Evolutionary conservation across 192 early-diverging fungal genomes (phyloP).

Genomic region (Radiomyces spectabilis): DNA sequence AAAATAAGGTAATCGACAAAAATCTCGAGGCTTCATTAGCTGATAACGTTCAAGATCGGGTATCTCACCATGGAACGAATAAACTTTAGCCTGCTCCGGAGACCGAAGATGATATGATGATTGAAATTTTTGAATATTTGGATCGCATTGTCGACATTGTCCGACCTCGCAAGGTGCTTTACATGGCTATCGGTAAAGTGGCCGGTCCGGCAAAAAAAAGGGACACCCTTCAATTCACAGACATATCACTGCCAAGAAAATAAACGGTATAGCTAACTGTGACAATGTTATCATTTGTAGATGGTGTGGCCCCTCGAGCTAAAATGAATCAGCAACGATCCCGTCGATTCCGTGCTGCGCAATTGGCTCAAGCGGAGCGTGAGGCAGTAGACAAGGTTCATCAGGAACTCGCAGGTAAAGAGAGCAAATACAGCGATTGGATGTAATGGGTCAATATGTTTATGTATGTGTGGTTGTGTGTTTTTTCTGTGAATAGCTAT

Average conservation of each 20-base stretch:
- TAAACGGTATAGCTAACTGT: too few species aligned
- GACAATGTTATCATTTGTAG: slow-evolving; percentile 18
- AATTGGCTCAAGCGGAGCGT: slow-evolving; percentile 29
- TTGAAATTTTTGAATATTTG: slow-evolving; percentile 93
- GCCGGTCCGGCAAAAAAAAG: background rate
- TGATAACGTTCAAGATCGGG: too few species aligned
- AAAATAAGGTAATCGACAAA: slow-evolving; percentile 44
- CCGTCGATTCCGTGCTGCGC: slow-evolving; percentile 91
- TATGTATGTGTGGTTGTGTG: background rate
- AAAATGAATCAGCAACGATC: slow-evolving; percentile 99
- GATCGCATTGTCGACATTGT: slow-evolving; percentile 92
- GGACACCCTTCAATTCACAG: too few species aligned
- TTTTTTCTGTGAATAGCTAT: slow-evolving; percentile 35
- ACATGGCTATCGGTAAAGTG: slow-evolving; percentile 95
- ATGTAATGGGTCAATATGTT: background rate
- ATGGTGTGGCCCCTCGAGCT: slow-evolving; percentile 97
- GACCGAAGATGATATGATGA: slow-evolving; percentile 91
- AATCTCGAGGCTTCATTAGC: background rate
- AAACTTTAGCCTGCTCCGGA: slow-evolving; percentile 60
- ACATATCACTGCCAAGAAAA: too few species aligned
- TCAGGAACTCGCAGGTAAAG: slow-evolving; percentile 11
- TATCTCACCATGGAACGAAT: too few species aligned
- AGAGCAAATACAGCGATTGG: background rate
- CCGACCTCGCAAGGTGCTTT: slow-evolving; percentile 88
- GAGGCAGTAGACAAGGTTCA: slow-evolving; percentile 56